Evolutionary conservation across 495 filamentous ascomycete genomes (phyloP), one percentile per base, ranked within the genome.

Genomic region (Terfezia claveryi): DNA sequence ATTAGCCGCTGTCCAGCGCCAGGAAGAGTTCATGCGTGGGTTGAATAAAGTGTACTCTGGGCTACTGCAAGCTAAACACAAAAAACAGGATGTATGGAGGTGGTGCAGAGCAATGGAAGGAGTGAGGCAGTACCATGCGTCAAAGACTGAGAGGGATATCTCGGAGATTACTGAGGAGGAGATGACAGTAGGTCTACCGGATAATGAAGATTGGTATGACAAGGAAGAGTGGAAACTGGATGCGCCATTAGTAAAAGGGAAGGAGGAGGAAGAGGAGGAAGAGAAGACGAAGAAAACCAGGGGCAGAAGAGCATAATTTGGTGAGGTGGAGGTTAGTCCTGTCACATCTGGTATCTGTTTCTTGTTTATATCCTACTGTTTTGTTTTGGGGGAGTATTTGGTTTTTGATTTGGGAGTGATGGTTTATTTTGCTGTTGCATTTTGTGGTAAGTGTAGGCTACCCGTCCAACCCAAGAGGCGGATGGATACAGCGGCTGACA

Each of bases 151-250:
- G 23, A 71, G 91, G 80, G 87, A 82, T 46, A 85, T 93, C 62
- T n/a, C n/a, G 23, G 66, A 72, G 37, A 92, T 89, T 67, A 84
- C 87, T 0, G 91, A 96, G 64, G 87, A 79, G 6, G 91, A 95
- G 62, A 75, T 83, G 23, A 87, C 85, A 2, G 74, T 75, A 55
- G 71, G 59, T 17, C 71, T 94, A 78, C 88, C 82, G 37, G 88
- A 95, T 62, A 86, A 86, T 3, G 88, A 95, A 70, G 88, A 95
- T 64, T 95, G 88, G 87, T 92, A 92, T 66, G 88, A 95, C 63
- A 78, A 77, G 55, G 85, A 91, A 63, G 81, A 83, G 71, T 94
- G 85, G 88, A 80, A 80, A 3, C 66, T 95, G 46, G 80, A 80
- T 2, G 84, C 85, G 59, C 83, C 87, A 64, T 71, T 95, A 12